These are phyloP conservation scores for peach (Prunus persica) DNA, from an alignment of 306 rosid genomes.

Conservation along the genomic window DNA sequence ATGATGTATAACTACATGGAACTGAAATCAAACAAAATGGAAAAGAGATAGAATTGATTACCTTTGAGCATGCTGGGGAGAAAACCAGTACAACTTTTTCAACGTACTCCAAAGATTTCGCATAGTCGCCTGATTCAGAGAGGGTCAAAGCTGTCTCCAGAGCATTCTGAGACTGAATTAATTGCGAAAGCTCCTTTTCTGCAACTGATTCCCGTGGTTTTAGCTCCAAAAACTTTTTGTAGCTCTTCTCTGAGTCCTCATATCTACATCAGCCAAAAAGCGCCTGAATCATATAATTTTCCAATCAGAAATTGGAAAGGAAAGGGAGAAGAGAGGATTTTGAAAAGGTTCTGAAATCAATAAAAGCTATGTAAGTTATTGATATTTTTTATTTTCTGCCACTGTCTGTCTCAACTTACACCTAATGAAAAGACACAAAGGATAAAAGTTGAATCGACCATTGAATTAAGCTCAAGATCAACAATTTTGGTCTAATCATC, in stretches of 20 bases:
- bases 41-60: slow-evolving; percentile 18
- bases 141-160: slow-evolving; percentile 73
- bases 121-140: slow-evolving; percentile 51
- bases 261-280: slow-evolving; percentile 99
- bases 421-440: neutral
- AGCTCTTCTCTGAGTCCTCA: slow-evolving; percentile 85
- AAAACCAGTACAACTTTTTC: slow-evolving; percentile 93
- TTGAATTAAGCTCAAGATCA: neutral
- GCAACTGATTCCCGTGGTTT: slow-evolving; percentile 67
- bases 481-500: neutral
- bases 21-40: slow-evolving; percentile 3
- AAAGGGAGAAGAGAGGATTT: slow-evolving; percentile 2
- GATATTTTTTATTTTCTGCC: neutral
- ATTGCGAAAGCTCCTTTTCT: slow-evolving; percentile 91
- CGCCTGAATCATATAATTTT: slow-evolving; percentile 95
- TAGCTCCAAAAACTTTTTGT: slow-evolving; percentile 71
- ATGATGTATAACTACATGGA: neutral
- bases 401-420: neutral
- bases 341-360: slow-evolving; percentile 16
- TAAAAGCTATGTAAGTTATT: neutral
- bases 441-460: neutral
- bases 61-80: slow-evolving; percentile 89
- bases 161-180: slow-evolving; percentile 81
- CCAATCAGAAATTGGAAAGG: slow-evolving; percentile 69
- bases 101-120: slow-evolving; percentile 83